These are phyloP conservation scores for Mycena vitilis DNA, from an alignment of 768 basidiomycete species.

Conservation along the genomic window DNA sequence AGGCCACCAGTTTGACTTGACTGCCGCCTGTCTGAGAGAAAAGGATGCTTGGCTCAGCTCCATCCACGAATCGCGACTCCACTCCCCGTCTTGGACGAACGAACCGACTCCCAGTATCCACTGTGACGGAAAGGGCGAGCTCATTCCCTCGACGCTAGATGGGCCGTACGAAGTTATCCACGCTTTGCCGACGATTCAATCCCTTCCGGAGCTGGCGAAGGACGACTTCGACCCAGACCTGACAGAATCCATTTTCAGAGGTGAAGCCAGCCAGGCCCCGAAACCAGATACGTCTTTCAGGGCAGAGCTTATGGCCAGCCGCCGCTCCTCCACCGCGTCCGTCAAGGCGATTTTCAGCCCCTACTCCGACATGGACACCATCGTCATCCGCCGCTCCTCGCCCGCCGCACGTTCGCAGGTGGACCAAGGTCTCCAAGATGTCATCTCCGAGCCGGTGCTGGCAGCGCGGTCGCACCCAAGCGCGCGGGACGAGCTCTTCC, in stretches of 20 bases:
- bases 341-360: conserved; percentile 70
- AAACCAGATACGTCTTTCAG: conserved; percentile 29
- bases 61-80: conserved; percentile 64
- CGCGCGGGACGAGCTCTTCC: conserved; percentile 72
- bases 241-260: conserved; percentile 51
- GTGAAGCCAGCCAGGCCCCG: conserved; percentile 39
- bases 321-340: conserved; percentile 73
- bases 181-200: conserved; percentile 65
- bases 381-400: conserved; percentile 77
- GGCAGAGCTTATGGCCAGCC: conserved; percentile 51
- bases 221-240: conserved; percentile 47
- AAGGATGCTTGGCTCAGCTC: conserved; percentile 88
- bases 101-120: conserved; percentile 76
- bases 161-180: conserved; percentile 53
- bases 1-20: conserved; percentile 86
- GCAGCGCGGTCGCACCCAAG: conserved; percentile 75
- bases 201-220: conserved; percentile 60
- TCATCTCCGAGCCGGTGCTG: conserved; percentile 80
- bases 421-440: conserved; percentile 83
- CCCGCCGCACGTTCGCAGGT: conserved; percentile 73
- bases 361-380: conserved; percentile 64
- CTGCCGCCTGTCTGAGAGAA: conserved; percentile 85
- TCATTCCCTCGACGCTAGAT: conserved; percentile 49
- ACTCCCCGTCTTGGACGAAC: conserved; percentile 61
- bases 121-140: conserved; percentile 55